Evolutionary conservation across 192 early-diverging fungal genomes (phyloP).

Genomic region (Geosiphon pyriformis): DNA sequence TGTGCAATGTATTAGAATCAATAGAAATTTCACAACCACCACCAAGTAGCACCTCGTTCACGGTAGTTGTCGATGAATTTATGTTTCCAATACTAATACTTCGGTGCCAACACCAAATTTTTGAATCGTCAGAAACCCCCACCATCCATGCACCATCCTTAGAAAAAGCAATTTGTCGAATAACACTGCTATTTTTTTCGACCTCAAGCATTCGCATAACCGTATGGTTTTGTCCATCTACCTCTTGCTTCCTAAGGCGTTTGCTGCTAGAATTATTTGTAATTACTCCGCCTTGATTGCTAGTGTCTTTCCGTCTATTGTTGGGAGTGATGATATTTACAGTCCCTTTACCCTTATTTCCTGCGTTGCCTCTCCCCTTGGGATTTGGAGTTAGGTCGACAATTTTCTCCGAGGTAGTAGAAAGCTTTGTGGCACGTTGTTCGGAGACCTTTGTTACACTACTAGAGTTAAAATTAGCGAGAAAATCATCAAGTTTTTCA

Average conservation of each 20-base stretch:
- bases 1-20: no score
- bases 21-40: no score
- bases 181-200: neutral
- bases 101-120: constrained; percentile 16
- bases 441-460: no score
- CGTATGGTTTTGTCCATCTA: neutral
- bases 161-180: constrained; percentile 19
- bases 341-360: neutral
- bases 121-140: constrained; percentile 12
- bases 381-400: neutral
- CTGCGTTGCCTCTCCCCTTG: neutral
- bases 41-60: no score
- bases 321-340: neutral
- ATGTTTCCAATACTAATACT: no score
- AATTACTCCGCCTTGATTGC: neutral
- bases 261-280: neutral
- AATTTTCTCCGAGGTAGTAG: neutral
- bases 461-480: neutral
- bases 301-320: neutral
- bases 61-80: no score
- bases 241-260: neutral
- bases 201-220: neutral
- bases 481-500: neutral
- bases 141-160: constrained; percentile 13
- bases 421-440: neutral